Conservation (phyloP, 2,329 filamentous ascomycete species). For the Scedosporium boydii region DNA sequence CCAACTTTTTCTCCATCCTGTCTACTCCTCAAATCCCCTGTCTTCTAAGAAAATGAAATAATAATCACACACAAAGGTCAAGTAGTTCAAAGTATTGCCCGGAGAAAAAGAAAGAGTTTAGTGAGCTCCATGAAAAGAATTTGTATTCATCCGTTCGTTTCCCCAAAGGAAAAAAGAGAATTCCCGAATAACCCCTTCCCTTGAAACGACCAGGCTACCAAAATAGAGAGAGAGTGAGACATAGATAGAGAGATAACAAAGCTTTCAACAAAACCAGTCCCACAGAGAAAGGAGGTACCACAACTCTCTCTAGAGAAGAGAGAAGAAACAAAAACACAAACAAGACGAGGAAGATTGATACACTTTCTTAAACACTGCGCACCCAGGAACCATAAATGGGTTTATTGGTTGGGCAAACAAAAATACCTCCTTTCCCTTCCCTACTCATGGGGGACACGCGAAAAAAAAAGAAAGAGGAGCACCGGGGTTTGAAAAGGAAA, state of each 20-base stretch:
- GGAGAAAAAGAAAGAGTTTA: too few species aligned
- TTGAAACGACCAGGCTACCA: neutral
- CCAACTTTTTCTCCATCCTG: too few species aligned
- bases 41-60: too few species aligned
- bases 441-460: too few species aligned
- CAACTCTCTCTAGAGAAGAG: neutral
- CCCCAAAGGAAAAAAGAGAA: neutral
- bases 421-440: too few species aligned
- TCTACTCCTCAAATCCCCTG: too few species aligned
- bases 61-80: too few species aligned
- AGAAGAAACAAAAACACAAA: constrained; percentile 1
- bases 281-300: too few species aligned
- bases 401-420: too few species aligned
- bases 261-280: neutral
- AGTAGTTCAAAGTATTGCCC: too few species aligned
- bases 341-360: neutral
- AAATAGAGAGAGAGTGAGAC: neutral
- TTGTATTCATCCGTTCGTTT: neutral
- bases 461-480: neutral
- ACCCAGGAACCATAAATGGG: too few species aligned
- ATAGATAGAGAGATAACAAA: neutral
- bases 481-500: neutral
- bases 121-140: neutral
- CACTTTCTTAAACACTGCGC: neutral
- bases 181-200: neutral